Evolutionary conservation across 2,329 filamentous ascomycete species (phyloP).

Genomic region (Cryphonectria parasitica): DNA sequence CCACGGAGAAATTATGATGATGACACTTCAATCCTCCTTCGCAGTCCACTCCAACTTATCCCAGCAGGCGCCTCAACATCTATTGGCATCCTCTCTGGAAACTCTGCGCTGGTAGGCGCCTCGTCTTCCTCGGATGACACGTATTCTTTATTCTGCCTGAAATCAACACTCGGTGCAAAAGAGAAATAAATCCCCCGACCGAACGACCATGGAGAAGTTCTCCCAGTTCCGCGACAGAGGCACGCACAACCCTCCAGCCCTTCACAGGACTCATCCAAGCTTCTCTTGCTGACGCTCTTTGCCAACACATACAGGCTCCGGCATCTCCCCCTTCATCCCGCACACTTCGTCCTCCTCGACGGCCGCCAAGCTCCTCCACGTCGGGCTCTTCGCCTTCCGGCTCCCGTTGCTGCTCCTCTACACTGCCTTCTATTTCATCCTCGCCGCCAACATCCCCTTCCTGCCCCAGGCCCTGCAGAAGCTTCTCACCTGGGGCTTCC

Average conservation of each 20-base stretch:
- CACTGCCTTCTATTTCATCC: slow-evolving; percentile 72
- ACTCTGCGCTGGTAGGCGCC: slow-evolving; percentile 14
- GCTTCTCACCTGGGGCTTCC: slow-evolving; percentile 81
- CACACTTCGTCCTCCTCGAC: slow-evolving; percentile 67
- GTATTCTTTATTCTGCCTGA: not conserved
- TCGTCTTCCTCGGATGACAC: slow-evolving; percentile 12
- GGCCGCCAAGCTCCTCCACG: slow-evolving; percentile 65
- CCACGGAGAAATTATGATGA: slow-evolving; percentile 8
- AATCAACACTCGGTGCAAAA: not conserved
- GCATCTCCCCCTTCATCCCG: slow-evolving; percentile 94
- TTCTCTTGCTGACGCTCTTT: not conserved
- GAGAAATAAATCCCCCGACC: not conserved
- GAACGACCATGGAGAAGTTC: slow-evolving; percentile 81
- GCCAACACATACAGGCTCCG: slow-evolving; percentile 70
- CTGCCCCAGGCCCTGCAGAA: slow-evolving; percentile 69
- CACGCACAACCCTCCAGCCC: slow-evolving; percentile 42
- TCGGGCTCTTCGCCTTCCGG: slow-evolving; percentile 78
- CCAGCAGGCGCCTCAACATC: not conserved
- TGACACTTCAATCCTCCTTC: not conserved
- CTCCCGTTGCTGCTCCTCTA: slow-evolving; percentile 76
- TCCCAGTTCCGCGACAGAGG: slow-evolving; percentile 91
- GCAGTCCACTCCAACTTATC: not conserved
- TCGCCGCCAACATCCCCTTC: slow-evolving; percentile 75
- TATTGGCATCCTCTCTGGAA: not conserved
- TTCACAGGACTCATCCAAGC: not conserved